A percentile compares a stretch with the other conserved stretches of the same genome.
These are phyloP conservation scores for Atalantia buxifolia DNA, from an alignment of 345 rosid genomes.

Conservation along the genomic window DNA sequence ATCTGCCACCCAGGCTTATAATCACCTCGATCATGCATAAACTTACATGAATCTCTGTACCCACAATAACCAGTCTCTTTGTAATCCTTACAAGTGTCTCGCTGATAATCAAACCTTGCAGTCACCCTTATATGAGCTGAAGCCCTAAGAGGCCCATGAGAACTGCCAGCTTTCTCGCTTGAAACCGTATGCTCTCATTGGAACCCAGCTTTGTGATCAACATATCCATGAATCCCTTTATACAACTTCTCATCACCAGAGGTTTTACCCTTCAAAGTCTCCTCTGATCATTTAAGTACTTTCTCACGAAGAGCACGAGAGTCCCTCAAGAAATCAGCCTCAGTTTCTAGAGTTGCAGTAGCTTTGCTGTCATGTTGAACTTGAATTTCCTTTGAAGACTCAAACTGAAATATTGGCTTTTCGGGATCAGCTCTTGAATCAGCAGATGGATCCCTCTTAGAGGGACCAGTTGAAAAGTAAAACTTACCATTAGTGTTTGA, in stretches of 20 bases:
- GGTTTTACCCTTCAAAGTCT: slow-evolving; percentile 58
- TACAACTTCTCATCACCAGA: slow-evolving; percentile 61
- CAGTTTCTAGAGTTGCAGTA: slow-evolving; percentile 80
- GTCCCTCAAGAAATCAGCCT: slow-evolving; percentile 73
- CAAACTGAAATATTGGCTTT: slow-evolving; percentile 53
- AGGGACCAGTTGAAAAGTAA: slow-evolving; percentile 61
- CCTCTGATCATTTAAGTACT: slow-evolving; percentile 65
- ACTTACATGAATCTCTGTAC: slow-evolving; percentile 84
- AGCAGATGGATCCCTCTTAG: slow-evolving; percentile 32
- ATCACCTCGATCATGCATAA: slow-evolving; percentile 92
- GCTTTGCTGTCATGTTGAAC: slow-evolving; percentile 79
- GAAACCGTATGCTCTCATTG: slow-evolving; percentile 82
- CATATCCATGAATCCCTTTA: slow-evolving; percentile 73
- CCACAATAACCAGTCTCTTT: slow-evolving; percentile 96
- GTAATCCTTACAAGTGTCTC: too few species aligned
- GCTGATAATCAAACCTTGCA: slow-evolving; percentile 82
- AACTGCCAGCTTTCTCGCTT: slow-evolving; percentile 88
- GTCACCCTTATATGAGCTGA: slow-evolving; percentile 90
- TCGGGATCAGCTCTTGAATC: slow-evolving; percentile 31
- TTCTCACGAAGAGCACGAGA: slow-evolving; percentile 83
- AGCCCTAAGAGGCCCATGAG: slow-evolving; percentile 91
- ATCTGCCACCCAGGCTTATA: slow-evolving; percentile 91
- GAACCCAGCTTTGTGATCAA: slow-evolving; percentile 89
- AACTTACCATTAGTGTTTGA: slow-evolving; percentile 54
- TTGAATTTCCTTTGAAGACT: slow-evolving; percentile 84